A percentile compares a stretch with the other conserved stretches of the same genome.
Evolutionary conservation across 768 basidiomycete genomes (phyloP).

Genomic region (Trametes cingulata): DNA sequence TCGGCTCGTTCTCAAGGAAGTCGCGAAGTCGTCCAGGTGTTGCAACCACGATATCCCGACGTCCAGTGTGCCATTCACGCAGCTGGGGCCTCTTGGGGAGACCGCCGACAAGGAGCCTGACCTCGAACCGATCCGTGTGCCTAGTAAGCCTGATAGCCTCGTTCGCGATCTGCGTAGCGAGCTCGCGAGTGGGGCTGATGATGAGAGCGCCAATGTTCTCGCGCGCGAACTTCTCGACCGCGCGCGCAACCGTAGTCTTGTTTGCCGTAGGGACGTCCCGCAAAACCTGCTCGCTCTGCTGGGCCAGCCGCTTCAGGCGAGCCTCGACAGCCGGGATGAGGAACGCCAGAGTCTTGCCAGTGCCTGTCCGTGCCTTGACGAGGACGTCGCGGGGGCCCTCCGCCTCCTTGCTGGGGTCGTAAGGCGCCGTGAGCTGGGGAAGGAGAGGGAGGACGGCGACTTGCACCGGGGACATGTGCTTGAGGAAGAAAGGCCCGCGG

Average conservation of each 20-base stretch:
- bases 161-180: conserved; percentile 86
- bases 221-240: conserved; percentile 41
- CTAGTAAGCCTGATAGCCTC: conserved; percentile 70
- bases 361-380: conserved; percentile 87
- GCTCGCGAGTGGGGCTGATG: conserved; percentile 87
- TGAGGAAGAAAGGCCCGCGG: conserved; percentile 62
- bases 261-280: conserved; percentile 42
- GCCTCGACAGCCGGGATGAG: conserved; percentile 84
- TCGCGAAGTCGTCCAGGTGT: conserved; percentile 90
- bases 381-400: conserved; percentile 61
- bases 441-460: conserved; percentile 74
- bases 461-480: conserved; percentile 81
- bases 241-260: conserved; percentile 31
- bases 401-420: conserved; percentile 36
- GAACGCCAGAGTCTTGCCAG: conserved; percentile 88
- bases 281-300: conserved; percentile 41
- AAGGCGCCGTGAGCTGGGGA: conserved; percentile 63
- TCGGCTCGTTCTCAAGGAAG: conserved; percentile 58
- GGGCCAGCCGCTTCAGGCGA: conserved; percentile 60
- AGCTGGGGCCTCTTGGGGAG: conserved; percentile 65
- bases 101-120: conserved; percentile 80
- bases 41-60: conserved; percentile 82
- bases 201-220: conserved; percentile 69
- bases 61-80: conserved; percentile 58
- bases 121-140: conserved; percentile 64